These are phyloP conservation scores for Hibiscus tridactylites DNA, from an alignment of 345 rosid species.

Conservation along the genomic window DNA sequence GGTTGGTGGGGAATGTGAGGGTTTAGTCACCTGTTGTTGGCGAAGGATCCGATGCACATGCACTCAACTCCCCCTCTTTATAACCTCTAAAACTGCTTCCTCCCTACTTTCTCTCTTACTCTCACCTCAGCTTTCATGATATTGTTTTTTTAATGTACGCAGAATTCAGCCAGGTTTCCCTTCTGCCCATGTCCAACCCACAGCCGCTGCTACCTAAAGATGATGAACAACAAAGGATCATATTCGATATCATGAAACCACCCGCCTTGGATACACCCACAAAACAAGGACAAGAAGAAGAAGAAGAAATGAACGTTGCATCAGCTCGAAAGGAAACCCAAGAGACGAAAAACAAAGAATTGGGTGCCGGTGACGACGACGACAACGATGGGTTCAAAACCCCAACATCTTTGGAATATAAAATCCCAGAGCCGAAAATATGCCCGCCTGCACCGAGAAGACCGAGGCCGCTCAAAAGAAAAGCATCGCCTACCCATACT, in stretches of 20 bases:
- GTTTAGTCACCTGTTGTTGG: constrained; percentile 18
- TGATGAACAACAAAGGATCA: constrained; percentile 22
- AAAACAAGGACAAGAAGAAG: background rate
- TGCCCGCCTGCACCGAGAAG: constrained; percentile 61
- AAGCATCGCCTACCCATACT: background rate
- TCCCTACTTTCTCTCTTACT: background rate
- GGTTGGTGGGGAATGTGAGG: constrained; percentile 15
- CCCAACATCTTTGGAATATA: constrained; percentile 45
- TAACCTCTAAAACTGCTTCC: background rate
- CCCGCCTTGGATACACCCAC: background rate
- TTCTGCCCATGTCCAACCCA: constrained; percentile 23
- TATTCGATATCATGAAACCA: constrained; percentile 20
- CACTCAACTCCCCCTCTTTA: constrained; percentile 7
- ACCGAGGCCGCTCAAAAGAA: constrained; percentile 25
- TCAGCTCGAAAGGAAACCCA: background rate
- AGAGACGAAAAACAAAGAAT: background rate
- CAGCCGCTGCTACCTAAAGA: constrained; percentile 24
- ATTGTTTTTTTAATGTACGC: no score
- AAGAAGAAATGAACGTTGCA: background rate
- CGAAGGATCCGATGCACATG: constrained; percentile 40
- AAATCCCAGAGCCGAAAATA: constrained; percentile 29
- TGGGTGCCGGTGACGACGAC: background rate
- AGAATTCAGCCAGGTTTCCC: no score
- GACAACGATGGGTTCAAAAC: constrained; percentile 51
- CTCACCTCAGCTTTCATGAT: background rate